Percentiles rank a stretch among this genome's conserved stretches.
Evolutionary conservation across 495 filamentous ascomycete species (phyloP).

Genomic region (Penicillium roqueforti): DNA sequence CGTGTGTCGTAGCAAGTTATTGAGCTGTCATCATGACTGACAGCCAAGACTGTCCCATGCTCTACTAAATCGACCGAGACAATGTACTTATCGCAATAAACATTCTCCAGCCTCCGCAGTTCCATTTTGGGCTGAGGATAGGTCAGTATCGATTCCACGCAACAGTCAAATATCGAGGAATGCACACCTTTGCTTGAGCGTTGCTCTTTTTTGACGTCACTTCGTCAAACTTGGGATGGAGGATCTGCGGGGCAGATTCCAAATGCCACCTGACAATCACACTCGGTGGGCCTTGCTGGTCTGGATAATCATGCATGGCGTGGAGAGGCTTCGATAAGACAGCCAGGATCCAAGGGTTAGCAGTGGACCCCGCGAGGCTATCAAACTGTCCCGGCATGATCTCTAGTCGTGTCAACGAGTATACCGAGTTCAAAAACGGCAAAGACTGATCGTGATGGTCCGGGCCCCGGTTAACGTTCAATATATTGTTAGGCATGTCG

Average conservation of each 20-base stretch:
- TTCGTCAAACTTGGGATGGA: conserved; percentile 73
- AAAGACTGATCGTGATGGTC: conserved; percentile 29
- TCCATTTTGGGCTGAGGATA: conserved; percentile 49
- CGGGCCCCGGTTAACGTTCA: conserved; percentile 20
- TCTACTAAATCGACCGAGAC: conserved; percentile 62
- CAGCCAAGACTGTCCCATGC: conserved; percentile 61
- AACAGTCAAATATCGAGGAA: neutral
- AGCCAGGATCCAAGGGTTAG: conserved; percentile 62
- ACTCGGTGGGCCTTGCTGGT: conserved; percentile 58
- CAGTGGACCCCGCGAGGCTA: conserved; percentile 42
- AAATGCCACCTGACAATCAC: conserved; percentile 77
- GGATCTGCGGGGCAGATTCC: conserved; percentile 49
- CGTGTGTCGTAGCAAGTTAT: conserved; percentile 71
- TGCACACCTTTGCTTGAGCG: conserved; percentile 37
- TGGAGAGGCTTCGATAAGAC: conserved; percentile 59
- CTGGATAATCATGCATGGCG: conserved; percentile 47
- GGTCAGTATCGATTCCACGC: conserved; percentile 11
- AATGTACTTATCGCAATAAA: conserved; percentile 61
- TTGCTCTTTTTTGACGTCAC: conserved; percentile 60
- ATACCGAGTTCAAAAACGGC: conserved; percentile 39
- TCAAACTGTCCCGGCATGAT: conserved; percentile 59
- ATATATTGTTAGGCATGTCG: conserved; percentile 35
- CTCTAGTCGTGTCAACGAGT: conserved; percentile 62
- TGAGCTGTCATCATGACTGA: conserved; percentile 71
- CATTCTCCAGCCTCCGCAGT: conserved; percentile 63